Evolutionary conservation across 768 basidiomycete genomes (phyloP).

Genomic region (Rhodosporidiobolus sp.): DNA sequence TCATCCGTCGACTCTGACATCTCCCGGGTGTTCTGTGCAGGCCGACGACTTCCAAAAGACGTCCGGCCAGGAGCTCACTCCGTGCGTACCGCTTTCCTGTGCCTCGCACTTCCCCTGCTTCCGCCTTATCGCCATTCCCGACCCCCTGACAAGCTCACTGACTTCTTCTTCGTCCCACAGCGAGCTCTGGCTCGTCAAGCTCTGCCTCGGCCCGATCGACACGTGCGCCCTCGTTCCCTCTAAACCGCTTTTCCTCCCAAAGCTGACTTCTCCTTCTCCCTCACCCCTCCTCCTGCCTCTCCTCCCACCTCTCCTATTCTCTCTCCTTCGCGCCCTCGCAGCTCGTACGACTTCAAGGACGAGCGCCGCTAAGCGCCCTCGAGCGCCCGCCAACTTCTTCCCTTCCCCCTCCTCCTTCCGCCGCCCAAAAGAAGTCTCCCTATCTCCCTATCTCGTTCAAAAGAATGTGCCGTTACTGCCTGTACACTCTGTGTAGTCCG

Average conservation of each 20-base stretch:
- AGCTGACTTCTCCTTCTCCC: no score
- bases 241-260: no score
- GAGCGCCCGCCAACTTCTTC: not conserved
- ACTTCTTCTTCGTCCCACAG: not conserved
- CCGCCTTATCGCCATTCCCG: not conserved
- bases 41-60: not conserved
- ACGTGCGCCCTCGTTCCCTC: no score
- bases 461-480: not conserved
- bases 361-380: not conserved
- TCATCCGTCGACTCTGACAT: no score
- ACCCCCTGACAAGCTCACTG: not conserved
- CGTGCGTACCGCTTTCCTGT: not conserved
- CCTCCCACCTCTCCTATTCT: no score
- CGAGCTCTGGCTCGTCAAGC: constrained; percentile 9
- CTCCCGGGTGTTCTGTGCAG: not conserved
- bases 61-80: not conserved
- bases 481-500: not conserved
- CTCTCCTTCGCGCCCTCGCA: no score
- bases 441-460: not conserved
- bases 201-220: not conserved
- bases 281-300: no score
- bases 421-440: no score
- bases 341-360: not conserved
- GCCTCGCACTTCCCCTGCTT: not conserved
- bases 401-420: not conserved